A percentile compares a stretch with the other conserved stretches of the same genome.
These are phyloP conservation scores for Platanthera zijinensis DNA, from an alignment of 106 monocot species.

Conservation along the genomic window DNA sequence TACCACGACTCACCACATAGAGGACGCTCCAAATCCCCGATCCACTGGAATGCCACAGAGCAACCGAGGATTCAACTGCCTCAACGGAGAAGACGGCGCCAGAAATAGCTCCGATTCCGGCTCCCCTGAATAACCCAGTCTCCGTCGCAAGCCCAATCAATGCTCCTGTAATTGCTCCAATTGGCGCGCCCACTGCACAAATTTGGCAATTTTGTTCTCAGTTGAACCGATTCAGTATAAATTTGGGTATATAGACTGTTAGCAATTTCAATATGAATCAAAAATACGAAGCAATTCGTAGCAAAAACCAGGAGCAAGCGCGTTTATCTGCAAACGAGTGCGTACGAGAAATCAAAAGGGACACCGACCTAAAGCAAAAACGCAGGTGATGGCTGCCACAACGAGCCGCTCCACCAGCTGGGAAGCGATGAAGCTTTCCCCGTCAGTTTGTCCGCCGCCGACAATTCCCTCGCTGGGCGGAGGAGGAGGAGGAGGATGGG, in stretches of 20 bases:
- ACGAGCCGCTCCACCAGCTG: constrained; percentile 25
- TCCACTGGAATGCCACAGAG: constrained; percentile 30
- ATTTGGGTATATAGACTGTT: not conserved
- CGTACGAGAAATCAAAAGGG: not conserved
- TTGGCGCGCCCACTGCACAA: constrained; percentile 30
- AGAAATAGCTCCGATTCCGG: constrained; percentile 50
- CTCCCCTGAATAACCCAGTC: constrained; percentile 38
- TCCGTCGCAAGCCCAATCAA: constrained; percentile 44
- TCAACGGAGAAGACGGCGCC: constrained; percentile 57
- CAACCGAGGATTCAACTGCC: constrained; percentile 38
- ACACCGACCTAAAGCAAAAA: constrained; percentile 39
- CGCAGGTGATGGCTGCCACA: constrained; percentile 37
- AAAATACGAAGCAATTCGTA: not conserved
- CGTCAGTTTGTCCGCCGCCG: not conserved
- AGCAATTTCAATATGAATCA: not conserved
- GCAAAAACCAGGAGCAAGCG: not conserved
- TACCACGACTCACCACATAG: constrained; percentile 23
- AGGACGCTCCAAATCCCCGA: constrained; percentile 35
- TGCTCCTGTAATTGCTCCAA: constrained; percentile 40
- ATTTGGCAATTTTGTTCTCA: too few relatives aligned
- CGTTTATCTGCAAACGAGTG: too few relatives aligned
- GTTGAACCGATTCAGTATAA: not conserved
- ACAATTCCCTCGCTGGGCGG: not conserved
- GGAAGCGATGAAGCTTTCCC: constrained; percentile 14
- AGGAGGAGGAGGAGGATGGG: not conserved